phyloP scores from a whole-genome alignment of 257 asterid genomes.

The Cynanchum wilfordii region DNA sequence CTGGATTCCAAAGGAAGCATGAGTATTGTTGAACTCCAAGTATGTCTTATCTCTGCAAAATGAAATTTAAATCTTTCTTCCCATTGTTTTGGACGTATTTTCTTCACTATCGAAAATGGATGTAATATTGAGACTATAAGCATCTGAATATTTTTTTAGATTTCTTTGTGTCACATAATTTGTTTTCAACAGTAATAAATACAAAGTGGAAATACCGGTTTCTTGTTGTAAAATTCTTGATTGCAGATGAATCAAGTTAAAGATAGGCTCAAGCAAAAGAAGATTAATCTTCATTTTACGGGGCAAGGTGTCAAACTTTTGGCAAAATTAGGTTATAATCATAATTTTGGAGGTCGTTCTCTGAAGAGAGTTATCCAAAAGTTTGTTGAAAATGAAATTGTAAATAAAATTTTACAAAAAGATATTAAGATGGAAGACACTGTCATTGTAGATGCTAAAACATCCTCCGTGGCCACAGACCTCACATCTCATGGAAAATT shows the following conservation, averaged over 20 bases:
- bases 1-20: conserved; percentile 58
- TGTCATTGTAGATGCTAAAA: conserved; percentile 48
- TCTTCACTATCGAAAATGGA: neutral
- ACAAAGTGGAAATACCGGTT: neutral
- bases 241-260: too few relatives aligned
- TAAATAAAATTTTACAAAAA: conserved; percentile 63
- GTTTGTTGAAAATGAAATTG: conserved; percentile 85
- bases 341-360: conserved; percentile 88
- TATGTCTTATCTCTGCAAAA: conserved; percentile 21
- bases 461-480: conserved; percentile 27
- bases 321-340: conserved; percentile 70
- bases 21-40: conserved; percentile 80
- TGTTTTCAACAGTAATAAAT: too few relatives aligned
- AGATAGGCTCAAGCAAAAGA: conserved; percentile 77
- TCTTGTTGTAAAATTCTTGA: conserved; percentile 4
- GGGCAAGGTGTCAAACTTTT: conserved; percentile 49
- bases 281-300: conserved; percentile 53
- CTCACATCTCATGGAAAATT: conserved; percentile 30
- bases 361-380: conserved; percentile 85
- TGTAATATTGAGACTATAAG: too few relatives aligned
- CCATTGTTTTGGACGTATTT: neutral
- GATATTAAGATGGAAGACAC: conserved; percentile 61
- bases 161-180: too few relatives aligned
- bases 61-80: neutral
- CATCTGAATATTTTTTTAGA: too few relatives aligned